A percentile compares a stretch with the other conserved stretches of the same genome.
Conservation (phyloP, 2,329 filamentous ascomycete species). For the Coniochaeta prunicola region DNA sequence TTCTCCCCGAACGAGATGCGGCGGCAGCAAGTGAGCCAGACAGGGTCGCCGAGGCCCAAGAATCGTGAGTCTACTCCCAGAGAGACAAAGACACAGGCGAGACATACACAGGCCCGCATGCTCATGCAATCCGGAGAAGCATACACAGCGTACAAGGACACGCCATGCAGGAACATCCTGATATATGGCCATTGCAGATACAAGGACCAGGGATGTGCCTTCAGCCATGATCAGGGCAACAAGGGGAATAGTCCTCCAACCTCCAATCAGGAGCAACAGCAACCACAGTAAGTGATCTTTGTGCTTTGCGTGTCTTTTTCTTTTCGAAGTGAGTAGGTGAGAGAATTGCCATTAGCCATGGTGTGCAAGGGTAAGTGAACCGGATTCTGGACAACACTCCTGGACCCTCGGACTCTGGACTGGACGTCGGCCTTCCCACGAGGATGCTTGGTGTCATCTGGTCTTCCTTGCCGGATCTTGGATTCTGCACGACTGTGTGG, state of each 20-base stretch:
- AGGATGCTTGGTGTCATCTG: not conserved
- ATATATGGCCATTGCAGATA: constrained; percentile 93
- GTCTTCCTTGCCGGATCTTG: not conserved
- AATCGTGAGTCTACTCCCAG: constrained; percentile 1
- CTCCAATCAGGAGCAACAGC: constrained; percentile 26
- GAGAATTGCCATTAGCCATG: not conserved
- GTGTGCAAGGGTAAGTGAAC: no score
- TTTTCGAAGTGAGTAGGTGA: not conserved
- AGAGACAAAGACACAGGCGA: not conserved
- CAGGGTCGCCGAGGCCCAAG: constrained; percentile 1
- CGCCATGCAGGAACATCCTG: constrained; percentile 82
- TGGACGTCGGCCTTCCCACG: not conserved
- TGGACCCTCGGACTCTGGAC: not conserved
- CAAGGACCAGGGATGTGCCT: constrained; percentile 84
- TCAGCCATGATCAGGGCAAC: constrained; percentile 76
- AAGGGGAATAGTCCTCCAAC: constrained; percentile 9
- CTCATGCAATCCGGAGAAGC: not conserved
- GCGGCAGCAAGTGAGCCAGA: not conserved
- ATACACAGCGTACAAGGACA: constrained; percentile 70
- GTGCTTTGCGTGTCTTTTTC: not conserved
- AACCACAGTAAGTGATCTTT: constrained; percentile 36
- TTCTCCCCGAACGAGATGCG: not conserved
- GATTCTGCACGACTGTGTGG: no score
- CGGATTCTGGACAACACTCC: not conserved
- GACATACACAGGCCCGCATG: not conserved